Base-by-base conservation (phyloP, 2,329 filamentous ascomycete species). In the Cytospora schulzeri region DNA sequence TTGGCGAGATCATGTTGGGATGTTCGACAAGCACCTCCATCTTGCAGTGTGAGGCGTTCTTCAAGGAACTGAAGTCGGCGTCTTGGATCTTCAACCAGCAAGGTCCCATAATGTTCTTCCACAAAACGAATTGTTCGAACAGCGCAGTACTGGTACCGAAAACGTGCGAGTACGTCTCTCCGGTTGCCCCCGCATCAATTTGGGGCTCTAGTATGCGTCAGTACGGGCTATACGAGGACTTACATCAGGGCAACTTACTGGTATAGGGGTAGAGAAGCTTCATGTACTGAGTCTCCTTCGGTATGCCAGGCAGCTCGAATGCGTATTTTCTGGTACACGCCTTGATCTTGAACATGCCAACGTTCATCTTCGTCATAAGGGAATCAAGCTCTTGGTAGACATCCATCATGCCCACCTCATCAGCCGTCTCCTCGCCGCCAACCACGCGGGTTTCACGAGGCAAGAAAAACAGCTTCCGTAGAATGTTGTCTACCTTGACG, bases 71-170 rank as follows among this genome's bases (percentile, higher is more conserved):
- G 74, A 96, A 97, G 75, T 97, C 89, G 33, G 91, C 91, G 69
- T 91, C 89, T 69, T 93, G 85, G 62, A 99, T 95, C 73, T 90
- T 93, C 54, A 99, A 85, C 95, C 95, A 99, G 76, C 95, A 98
- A 33, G 95, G 95, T 1, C 95, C 95, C 94, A 97, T 99, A 71
- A 99, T 91, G 73, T 97, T 96, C 79, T 97, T 98, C 91, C 93
- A 97, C 6, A 99, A 83, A 24, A 99, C 95, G 73, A 99, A 99
- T 71, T 99, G 95, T 77, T 99, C 95, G 71, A 99, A 99, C 0
- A 99, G 83, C 1, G 92, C 88, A 0, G 95, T 99, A 75, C 95
- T 97, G 63, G 91, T 90, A 31, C 96, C 95, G 70, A 99, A 99
- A 28, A 97, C 89, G 69, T 92, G 91, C 1, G 94, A 97, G 74